Base-by-base conservation (phyloP, 2,329 filamentous ascomycete genomes). In the Metarhizium rileyi region DNA sequence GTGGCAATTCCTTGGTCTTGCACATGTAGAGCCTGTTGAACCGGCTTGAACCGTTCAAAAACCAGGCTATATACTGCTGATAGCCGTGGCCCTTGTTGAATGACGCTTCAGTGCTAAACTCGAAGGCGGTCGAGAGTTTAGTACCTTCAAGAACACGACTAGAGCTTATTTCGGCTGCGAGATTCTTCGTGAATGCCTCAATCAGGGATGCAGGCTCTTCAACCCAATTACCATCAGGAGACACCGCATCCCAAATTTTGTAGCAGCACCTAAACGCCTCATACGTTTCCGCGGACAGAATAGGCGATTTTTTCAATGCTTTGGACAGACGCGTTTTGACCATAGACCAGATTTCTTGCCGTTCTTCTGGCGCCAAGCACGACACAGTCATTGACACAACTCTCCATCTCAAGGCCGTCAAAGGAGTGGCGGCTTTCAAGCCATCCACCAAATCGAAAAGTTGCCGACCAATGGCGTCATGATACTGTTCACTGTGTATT, bases 261-360 rank as follows among this genome's bases (percentile, higher is more conserved):
- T 62, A 68, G 45, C 65, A 63, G 53, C 66, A 72, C 36, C 66
- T 67, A 51, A 72, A 66, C 1, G 69, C 70, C 44, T 72, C 68
- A 16, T 67, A 69, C 0, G 67, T 64, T 43, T 70, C 66, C 27
- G 60, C 55, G 1, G 62, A 63, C 3, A 61, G 53, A 10, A 72
- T 51, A 0, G 63, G 55, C 1, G 62, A 55, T 42, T 66, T 63
- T 7, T 61, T 56, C 22, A 71, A 47, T 9, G 64, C 61, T 44
- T 64, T 66, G 2, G 57, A 55, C 14, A 71, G 35, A 20, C 61
- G 59, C n/a, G 57, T 55, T 40, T 66, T 65, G 5, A 68, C 56
- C 4, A 53, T 48, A 10, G 40, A 45, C 69, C 69, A 72, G 16
- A 70, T 58, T 16, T 59, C 57, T 9, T 53, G 36, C 36, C 63